Evolutionary conservation across 2,329 filamentous ascomycete species (phyloP), one percentile per base, ranked within the genome.

Genomic region (Epichloe festucae): DNA sequence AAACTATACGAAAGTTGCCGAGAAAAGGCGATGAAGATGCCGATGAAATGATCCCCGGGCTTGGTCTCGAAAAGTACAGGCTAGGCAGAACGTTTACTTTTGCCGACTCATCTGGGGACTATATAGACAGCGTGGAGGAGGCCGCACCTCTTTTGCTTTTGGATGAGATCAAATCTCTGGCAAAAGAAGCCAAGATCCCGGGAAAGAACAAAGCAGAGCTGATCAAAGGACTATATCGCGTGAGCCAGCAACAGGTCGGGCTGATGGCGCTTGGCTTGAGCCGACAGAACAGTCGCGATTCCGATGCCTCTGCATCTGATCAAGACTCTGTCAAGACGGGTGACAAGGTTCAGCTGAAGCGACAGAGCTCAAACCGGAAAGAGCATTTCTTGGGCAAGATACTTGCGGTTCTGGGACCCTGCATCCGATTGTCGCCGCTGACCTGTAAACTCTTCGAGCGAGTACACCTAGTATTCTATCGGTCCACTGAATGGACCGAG

Each of bases 401-500:
- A 42, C 68, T 90, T 58, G 75, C 76, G 34, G 82, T 83, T 52
- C 86, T 87, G 0, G 93, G 93, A 0, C 81, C 89, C 14, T 95
- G 90, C 57, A 84, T 97, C 54, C 78, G 91, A 39, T 77, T 98
- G 12, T 88, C 88, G 0, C 69, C 84, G 0, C 69, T 78, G 0
- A 77, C 84, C 0, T 78, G 89, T 55, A 88, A 83, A 60, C 76
- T 98, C 0, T 98, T 98, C 60, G 89, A 96, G 65, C 81, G 93
- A 27, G 89, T 97, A 0, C 93, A 97, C 68, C 72, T 98, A 2
- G 89, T 98, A 31, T 98, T 96, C 65, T 97, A 97, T 66, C 79
- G 91, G 53, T 96, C 90, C 10, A 94, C 89, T 0, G 87, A 95
- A 64, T 98, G 93, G 93, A 95, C 90, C 0, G 91, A 97, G 60